Evolutionary conservation across 176 grass and related monocot species (phyloP).

Genomic region (Musa acuminata): DNA sequence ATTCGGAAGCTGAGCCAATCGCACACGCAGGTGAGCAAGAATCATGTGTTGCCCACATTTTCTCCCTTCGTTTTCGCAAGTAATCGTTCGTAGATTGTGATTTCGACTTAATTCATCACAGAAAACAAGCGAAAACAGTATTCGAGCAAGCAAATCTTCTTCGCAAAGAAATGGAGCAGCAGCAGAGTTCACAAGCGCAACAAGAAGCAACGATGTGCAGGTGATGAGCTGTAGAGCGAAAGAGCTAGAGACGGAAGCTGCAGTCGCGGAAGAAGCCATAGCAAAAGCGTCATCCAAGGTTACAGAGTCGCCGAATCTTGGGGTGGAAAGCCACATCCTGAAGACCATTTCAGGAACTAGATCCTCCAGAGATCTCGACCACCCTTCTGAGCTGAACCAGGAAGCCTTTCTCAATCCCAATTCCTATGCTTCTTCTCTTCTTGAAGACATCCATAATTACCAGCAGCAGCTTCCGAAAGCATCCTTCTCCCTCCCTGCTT

Average conservation of each 20-base stretch:
- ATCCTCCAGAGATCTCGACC: conserved; percentile 76
- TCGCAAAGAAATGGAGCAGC: neutral
- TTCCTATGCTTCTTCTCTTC: conserved; percentile 65
- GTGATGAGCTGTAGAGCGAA: neutral
- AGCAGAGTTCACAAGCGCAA: neutral
- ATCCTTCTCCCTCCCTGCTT: conserved; percentile 65
- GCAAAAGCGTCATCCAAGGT: conserved; percentile 36
- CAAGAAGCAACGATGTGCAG: neutral
- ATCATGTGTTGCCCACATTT: neutral
- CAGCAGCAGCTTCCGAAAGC: conserved; percentile 47
- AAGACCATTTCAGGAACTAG: conserved; percentile 26
- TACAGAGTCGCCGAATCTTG: neutral
- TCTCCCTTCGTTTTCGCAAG: neutral
- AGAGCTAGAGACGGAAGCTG: conserved; percentile 9
- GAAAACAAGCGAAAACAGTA: neutral
- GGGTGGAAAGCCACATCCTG: conserved; percentile 29
- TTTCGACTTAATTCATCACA: neutral
- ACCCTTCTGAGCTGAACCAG: neutral
- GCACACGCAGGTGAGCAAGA: conserved; percentile 22
- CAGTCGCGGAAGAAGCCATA: conserved; percentile 10
- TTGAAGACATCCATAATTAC: conserved; percentile 87
- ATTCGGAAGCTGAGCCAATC: conserved; percentile 14
- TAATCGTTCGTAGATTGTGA: neutral
- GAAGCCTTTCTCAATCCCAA: conserved; percentile 21
- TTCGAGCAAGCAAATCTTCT: conserved; percentile 1